These are phyloP conservation scores for Liriodendron chinense DNA, from an alignment of 164 flowering plant genomes.

Conservation along the genomic window DNA sequence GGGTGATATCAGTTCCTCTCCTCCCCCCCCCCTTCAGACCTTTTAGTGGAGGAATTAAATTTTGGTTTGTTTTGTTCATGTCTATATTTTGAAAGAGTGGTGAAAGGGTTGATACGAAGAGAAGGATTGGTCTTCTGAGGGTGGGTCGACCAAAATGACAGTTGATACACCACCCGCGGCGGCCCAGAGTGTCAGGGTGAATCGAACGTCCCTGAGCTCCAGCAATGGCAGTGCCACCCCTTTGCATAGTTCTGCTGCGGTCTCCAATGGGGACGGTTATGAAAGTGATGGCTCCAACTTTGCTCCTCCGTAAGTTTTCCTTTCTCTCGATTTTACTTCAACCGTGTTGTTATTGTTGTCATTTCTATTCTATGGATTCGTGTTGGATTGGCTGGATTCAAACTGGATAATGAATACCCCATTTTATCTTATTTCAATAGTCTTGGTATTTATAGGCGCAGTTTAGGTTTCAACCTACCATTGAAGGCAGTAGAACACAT, in stretches of 20 bases:
- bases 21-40: no score
- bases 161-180: slow-evolving; percentile 40
- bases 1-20: no score
- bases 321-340: neutral
- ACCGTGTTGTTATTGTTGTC: neutral
- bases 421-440: no score
- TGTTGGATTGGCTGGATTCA: neutral
- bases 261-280: slow-evolving; percentile 74
- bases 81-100: neutral
- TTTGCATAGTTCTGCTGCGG: slow-evolving; percentile 33
- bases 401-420: neutral
- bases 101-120: neutral
- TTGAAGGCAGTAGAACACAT: neutral
- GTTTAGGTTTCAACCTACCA: no score
- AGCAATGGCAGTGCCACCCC: slow-evolving; percentile 60
- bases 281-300: slow-evolving; percentile 88
- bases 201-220: slow-evolving; percentile 55
- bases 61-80: neutral
- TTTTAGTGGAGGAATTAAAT: no score
- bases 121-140: neutral
- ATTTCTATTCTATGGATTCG: neutral
- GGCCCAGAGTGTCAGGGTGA: slow-evolving; percentile 52
- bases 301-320: slow-evolving; percentile 67
- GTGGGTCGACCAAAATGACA: slow-evolving; percentile 37
- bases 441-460: no score